These are phyloP conservation scores for Suillus americanus DNA, from an alignment of 768 basidiomycete species.

Conservation along the genomic window DNA sequence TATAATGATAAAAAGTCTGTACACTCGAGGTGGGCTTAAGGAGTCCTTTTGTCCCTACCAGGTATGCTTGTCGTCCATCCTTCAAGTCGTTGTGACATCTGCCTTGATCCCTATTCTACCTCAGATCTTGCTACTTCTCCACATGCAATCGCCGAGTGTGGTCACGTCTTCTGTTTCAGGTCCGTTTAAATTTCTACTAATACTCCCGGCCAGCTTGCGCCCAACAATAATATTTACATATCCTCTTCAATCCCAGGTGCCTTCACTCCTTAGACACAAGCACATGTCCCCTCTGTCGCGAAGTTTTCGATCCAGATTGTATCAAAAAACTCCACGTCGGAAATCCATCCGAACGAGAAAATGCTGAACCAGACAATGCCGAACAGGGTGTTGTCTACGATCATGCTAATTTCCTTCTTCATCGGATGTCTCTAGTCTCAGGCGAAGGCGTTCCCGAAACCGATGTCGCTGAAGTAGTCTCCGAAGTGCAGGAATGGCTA, in stretches of 20 bases:
- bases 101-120: slow-evolving; percentile 59
- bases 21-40: too few relatives aligned
- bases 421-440: slow-evolving; percentile 36
- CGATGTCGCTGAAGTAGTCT: slow-evolving; percentile 38
- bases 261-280: slow-evolving; percentile 48
- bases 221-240: background rate
- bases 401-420: slow-evolving; percentile 34
- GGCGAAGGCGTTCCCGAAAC: slow-evolving; percentile 30
- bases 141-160: slow-evolving; percentile 66
- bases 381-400: slow-evolving; percentile 41
- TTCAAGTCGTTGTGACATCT: slow-evolving; percentile 74
- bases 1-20: too few relatives aligned
- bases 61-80: slow-evolving; percentile 64
- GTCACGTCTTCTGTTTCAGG: slow-evolving; percentile 73
- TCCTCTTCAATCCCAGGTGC: slow-evolving; percentile 40
- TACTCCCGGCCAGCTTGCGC: slow-evolving; percentile 8
- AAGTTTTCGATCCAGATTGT: slow-evolving; percentile 50
- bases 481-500: slow-evolving; percentile 57
- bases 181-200: slow-evolving; percentile 30
- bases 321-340: slow-evolving; percentile 67
- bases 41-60: slow-evolving; percentile 12
- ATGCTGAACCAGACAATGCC: slow-evolving; percentile 33
- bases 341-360: slow-evolving; percentile 31
- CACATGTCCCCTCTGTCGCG: slow-evolving; percentile 67
- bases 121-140: slow-evolving; percentile 51